Evolutionary conservation across 257 asterid species (phyloP), one percentile per base, ranked within the genome.

Genomic region (Solanum chmielewskii): DNA sequence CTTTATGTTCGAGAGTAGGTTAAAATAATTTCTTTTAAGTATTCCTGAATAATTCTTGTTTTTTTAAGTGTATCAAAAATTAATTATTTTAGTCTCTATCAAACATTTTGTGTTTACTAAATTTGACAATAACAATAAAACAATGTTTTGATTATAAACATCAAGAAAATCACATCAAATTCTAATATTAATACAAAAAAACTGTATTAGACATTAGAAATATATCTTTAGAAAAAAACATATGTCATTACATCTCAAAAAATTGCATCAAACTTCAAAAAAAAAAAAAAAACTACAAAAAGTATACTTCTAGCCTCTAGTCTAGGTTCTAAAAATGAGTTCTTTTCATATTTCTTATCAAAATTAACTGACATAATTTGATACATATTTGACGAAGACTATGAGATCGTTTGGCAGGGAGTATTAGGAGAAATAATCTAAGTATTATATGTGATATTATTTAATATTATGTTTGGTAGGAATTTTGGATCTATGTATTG

Each of bases 401-500:
- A 33, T 3, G 35, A 1, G 35, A 33, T 33, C 35, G 35, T 33
- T 33, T 33, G 5, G 0, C 35, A 33, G 5, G 35, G 5, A 33
- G 35, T 33, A 33, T 33, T 33, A 33, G 35, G 35, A 4, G 5
- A 33, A 33, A 33, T 33, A 33, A 4, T 33, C 0, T 0, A 33
- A 33, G 5, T 33, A 33, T 33, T 33, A 33, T 0, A 0, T 33
- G 35, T 33, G 35, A 1, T 33, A 0, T 33, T 4, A 33, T 0
- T 3, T 33, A 33, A 33, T 33, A 33, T 3, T 33, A 33, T 33
- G 5, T 33, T 33, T 33, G 35, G 5, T 33, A 0, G 5, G 1
- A 33, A 0, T 33, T 33, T 33, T 3, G 5, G 0, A 0, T 33
- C 1, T 33, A 0, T 33, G 5, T 33, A 33, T 33, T 33, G 0